Conservation (phyloP, 2,329 filamentous ascomycete species). For the Trichoderma citrinoviride region DNA sequence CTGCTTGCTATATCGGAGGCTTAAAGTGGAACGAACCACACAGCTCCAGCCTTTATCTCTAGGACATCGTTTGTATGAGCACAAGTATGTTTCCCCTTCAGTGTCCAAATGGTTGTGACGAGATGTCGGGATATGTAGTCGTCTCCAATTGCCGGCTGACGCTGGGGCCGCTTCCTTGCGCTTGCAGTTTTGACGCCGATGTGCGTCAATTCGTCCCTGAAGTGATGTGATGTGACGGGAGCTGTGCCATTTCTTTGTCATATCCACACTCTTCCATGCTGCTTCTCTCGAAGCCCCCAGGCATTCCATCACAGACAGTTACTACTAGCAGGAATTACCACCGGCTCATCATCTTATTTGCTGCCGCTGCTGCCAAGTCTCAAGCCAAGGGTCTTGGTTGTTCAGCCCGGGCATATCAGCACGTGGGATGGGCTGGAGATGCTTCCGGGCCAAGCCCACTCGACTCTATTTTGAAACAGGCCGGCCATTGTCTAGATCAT, state of each 20-base stretch:
- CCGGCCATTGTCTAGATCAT: background rate
- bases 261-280: slow-evolving; percentile 1
- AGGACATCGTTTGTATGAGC: too few species aligned
- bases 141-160: background rate
- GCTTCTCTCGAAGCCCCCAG: background rate
- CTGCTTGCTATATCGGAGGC: slow-evolving; percentile 1
- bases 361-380: background rate
- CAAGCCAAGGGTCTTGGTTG: background rate
- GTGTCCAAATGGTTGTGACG: slow-evolving; percentile 1
- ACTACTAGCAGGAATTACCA: too few species aligned
- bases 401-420: slow-evolving; percentile 13
- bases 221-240: background rate
- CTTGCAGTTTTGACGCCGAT: background rate
- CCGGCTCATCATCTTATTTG: background rate
- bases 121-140: background rate
- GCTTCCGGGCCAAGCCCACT: slow-evolving; percentile 15
- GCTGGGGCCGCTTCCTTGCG: background rate
- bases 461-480: slow-evolving; percentile 14
- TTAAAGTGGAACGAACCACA: background rate
- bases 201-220: background rate
- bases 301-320: too few species aligned
- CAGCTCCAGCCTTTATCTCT: background rate
- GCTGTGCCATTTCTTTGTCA: background rate
- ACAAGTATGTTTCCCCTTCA: too few species aligned
- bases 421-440: slow-evolving; percentile 14